Conservation (phyloP, 345 rosid species). For the Pistacia atlantica region DNA sequence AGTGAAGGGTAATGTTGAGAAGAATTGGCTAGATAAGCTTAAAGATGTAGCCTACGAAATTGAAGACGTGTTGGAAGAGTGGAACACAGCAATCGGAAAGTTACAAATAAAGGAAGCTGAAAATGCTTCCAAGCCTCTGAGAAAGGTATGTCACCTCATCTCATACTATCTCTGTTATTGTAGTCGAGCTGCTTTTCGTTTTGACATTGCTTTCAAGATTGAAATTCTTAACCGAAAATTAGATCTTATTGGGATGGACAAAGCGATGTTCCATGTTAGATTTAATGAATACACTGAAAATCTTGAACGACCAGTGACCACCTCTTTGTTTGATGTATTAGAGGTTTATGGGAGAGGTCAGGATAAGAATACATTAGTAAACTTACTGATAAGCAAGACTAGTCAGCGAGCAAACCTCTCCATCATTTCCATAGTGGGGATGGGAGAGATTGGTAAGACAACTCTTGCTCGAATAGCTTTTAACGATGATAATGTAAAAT, state of each 20-base stretch:
- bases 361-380: neutral
- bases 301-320: neutral
- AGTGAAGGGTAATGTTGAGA: neutral
- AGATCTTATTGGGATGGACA: neutral
- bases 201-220: neutral
- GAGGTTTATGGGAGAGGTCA: neutral
- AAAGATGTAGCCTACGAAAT: neutral
- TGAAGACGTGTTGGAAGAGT: slow-evolving; percentile 6
- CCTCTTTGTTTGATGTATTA: neutral
- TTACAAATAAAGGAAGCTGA: neutral
- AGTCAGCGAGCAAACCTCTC: neutral
- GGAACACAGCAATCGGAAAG: neutral
- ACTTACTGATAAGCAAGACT: neutral
- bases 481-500: neutral
- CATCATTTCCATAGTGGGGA: neutral
- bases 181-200: neutral
- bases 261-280: neutral
- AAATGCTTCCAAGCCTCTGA: neutral
- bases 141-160: neutral
- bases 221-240: neutral
- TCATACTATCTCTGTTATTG: neutral
- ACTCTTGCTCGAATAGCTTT: neutral
- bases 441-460: neutral
- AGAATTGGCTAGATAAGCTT: neutral
- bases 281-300: too few relatives aligned